Conservation (phyloP, 768 basidiomycete species). For the Boletus fagicola region DNA sequence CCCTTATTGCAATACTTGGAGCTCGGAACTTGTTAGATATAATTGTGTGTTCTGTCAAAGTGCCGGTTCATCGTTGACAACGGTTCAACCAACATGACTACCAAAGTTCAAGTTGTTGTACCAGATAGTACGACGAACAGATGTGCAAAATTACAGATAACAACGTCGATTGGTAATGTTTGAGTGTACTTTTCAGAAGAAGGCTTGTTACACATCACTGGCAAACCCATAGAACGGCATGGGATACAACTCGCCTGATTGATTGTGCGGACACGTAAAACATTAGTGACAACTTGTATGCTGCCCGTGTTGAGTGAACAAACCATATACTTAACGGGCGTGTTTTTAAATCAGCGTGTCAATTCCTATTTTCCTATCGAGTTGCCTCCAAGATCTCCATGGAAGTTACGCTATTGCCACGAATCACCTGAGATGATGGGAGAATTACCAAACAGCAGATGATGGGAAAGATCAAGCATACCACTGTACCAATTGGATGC, state of each 20-base stretch:
- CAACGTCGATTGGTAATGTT: background rate
- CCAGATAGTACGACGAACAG: background rate
- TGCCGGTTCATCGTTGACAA: too few species aligned
- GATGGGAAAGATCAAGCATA: constrained; percentile 42
- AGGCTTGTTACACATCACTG: constrained; percentile 1
- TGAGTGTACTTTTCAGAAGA: background rate
- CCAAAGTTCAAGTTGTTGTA: background rate
- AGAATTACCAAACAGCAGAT: constrained; percentile 1
- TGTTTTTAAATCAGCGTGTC: background rate
- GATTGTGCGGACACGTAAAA: constrained; percentile 1
- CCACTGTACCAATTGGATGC: constrained; percentile 88
- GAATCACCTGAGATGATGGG: constrained; percentile 68
- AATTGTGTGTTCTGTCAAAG: background rate
- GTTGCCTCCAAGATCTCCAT: constrained; percentile 85
- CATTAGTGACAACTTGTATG: constrained; percentile 1
- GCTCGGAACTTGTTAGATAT: background rate
- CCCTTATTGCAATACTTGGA: background rate
- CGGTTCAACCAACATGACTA: background rate
- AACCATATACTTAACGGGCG: constrained; percentile 9
- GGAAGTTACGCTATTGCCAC: constrained; percentile 94
- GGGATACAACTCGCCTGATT: constrained; percentile 6
- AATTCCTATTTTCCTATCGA: constrained; percentile 27
- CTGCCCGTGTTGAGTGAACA: background rate
- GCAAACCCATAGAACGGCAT: background rate
- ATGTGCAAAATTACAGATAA: constrained; percentile 1